Evolutionary conservation across 2,329 filamentous ascomycete genomes (phyloP), one percentile per base, ranked within the genome.

Genomic region (Stylonectria norvegica): DNA sequence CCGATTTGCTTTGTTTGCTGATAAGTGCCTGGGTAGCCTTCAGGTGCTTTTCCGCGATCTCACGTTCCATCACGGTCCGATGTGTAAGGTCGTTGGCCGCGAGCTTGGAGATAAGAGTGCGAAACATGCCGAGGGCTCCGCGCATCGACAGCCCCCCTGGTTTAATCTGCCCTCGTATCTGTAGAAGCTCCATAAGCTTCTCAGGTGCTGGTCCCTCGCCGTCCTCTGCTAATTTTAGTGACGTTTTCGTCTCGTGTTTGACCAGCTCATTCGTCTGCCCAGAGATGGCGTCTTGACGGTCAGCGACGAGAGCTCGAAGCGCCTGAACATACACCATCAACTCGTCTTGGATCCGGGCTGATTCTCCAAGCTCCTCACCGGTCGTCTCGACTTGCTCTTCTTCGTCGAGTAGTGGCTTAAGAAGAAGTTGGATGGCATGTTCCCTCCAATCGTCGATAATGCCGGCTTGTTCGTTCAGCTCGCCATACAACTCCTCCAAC

Each of bases 361-460:
- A 95, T 20, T 86, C 79, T 51, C 89, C 86, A 48, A 95, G 93
- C 60, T 97, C 93, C 43, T 96, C 85, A 17, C 93, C 93, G 9
- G 89, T 91, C 3, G 81, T 76, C 42, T 95, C 88, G 8, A 76
- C 65, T 12, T 70, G 70, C 1, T 81, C 80, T 28, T 95, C 89
- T 56, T 93, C 82, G 52, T 97, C 93, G 14, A 97, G 80, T 2
- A 97, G 72, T 0, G 87, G 81, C 45, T 81, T 76, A 9, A 86
- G 67, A 8, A 96, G 72, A 15, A 91, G 76, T 38, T 85, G 75
- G 14, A 88, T 75, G 43, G 90, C 81, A 29, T 80, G 72, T 42
- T 84, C 75, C 29, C 89, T 80, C 87, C 86, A 94, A 34, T 83
- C 74, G 33, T 86, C 77, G 33, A 95, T 75, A 34, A 85, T 64